A percentile compares a stretch with the other conserved stretches of the same genome.
Evolutionary conservation across 306 rosid genomes (phyloP).

Genomic region (Styphnolobium japonicum): DNA sequence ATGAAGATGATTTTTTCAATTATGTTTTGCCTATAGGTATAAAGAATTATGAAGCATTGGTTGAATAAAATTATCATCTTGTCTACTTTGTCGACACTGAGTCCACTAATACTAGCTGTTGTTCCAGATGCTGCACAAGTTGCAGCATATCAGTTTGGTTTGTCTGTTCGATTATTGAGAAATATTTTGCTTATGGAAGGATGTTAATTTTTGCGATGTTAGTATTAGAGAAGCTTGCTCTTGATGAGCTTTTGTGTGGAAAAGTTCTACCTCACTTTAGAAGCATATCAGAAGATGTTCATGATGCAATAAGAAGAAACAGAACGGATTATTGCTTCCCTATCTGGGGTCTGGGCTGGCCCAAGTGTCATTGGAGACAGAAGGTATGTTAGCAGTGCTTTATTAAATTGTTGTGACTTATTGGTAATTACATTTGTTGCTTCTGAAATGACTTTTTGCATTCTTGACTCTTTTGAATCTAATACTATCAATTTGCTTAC

Average conservation of each 20-base stretch:
- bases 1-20: not conserved
- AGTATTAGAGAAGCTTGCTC: conserved; percentile 82
- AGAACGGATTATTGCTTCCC: conserved; percentile 77
- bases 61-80: conserved; percentile 12
- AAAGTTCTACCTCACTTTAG: conserved; percentile 82
- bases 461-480: not conserved
- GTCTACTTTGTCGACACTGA: conserved; percentile 62
- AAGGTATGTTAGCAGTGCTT: conserved; percentile 44
- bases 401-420: not conserved
- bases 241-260: conserved; percentile 80
- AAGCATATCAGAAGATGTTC: conserved; percentile 72
- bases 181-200: conserved; percentile 93
- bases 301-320: conserved; percentile 91
- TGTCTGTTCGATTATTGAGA: conserved; percentile 83
- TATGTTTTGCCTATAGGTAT: not conserved
- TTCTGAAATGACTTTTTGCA: conserved; percentile 5
- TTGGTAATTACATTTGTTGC: not conserved
- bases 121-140: conserved; percentile 90
- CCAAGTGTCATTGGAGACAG: conserved; percentile 59
- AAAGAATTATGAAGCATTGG: not conserved
- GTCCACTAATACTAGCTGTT: conserved; percentile 61
- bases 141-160: conserved; percentile 88
- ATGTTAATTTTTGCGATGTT: conserved; percentile 69
- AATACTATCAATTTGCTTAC: not conserved
- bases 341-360: conserved; percentile 88